A percentile compares a stretch with the other conserved stretches of the same genome.
Conservation (phyloP, 441 rosid species). For the Raphanus hybrid region DNA sequence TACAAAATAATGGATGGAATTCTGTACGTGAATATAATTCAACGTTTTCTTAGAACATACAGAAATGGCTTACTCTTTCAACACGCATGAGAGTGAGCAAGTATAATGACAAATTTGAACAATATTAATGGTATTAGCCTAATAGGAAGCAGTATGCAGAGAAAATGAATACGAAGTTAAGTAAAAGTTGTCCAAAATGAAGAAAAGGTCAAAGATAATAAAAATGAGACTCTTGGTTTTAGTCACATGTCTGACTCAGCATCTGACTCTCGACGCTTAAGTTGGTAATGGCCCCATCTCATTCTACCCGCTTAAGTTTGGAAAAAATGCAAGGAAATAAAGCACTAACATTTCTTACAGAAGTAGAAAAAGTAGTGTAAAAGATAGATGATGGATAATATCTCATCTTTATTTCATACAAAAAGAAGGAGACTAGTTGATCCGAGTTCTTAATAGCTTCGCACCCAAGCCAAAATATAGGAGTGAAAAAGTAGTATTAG, state of each 20-base stretch:
- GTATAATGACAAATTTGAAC: constrained; percentile 23
- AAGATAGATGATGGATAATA: not conserved
- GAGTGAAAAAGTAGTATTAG: not conserved
- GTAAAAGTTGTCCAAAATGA: constrained; percentile 3
- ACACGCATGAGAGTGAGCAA: constrained; percentile 33
- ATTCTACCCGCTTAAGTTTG: constrained; percentile 18
- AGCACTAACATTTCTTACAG: constrained; percentile 18
- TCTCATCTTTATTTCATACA: not conserved
- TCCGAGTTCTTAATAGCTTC: constrained; percentile 1
- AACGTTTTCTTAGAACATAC: constrained; percentile 15
- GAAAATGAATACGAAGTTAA: constrained; percentile 22
- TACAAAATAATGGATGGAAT: constrained; percentile 12
- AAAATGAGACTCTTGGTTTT: constrained; percentile 22
- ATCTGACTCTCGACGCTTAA: constrained; percentile 39
- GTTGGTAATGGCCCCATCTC: constrained; percentile 33
- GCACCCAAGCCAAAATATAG: not conserved
- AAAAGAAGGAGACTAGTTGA: constrained; percentile 5
- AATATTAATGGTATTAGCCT: constrained; percentile 17
- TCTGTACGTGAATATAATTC: constrained; percentile 14
- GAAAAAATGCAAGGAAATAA: constrained; percentile 19
- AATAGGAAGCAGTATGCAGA: constrained; percentile 22
- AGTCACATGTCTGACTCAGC: constrained; percentile 44
- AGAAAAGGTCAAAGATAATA: not conserved
- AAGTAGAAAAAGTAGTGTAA: not conserved
- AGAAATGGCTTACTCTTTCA: constrained; percentile 25